Percentiles rank a stretch among this genome's conserved stretches.
phyloP scores from a whole-genome alignment of 116 monocot species.

The Papilionanthe hybrid region DNA sequence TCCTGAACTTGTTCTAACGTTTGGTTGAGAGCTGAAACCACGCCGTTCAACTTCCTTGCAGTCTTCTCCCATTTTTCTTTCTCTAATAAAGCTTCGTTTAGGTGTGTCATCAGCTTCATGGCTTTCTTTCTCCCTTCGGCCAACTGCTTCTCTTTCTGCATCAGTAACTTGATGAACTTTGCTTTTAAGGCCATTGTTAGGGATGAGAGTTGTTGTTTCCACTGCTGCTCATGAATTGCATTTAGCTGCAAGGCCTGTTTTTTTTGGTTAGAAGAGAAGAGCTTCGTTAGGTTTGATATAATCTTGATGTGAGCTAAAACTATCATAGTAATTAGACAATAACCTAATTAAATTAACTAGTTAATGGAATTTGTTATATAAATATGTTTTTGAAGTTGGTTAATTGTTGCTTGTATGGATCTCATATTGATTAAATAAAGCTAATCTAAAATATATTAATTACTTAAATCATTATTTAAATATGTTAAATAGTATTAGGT shows the following conservation, averaged over 20 bases:
- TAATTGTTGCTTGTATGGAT: no score
- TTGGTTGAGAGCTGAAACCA: background rate
- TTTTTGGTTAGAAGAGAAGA: no score
- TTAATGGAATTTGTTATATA: no score
- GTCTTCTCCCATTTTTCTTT: background rate
- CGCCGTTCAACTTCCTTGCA: background rate
- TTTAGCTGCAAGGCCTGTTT: background rate
- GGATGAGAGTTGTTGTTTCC: background rate
- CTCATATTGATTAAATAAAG: no score
- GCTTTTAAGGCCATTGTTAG: background rate
- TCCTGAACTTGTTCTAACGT: background rate
- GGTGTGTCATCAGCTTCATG: background rate
- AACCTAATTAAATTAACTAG: no score
- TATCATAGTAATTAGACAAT: no score
- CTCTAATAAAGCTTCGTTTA: background rate
- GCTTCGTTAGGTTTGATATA: no score
- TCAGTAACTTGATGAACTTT: background rate
- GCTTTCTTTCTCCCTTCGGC: background rate
- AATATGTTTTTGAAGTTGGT: no score
- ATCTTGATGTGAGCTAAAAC: no score
- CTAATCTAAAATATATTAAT: no score
- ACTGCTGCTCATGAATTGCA: background rate
- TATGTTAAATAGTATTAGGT: no score
- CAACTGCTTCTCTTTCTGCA: conserved; percentile 1
- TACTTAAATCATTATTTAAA: no score